Base-by-base conservation (phyloP, 352 stramenopile species). In the Globisporangium splendens region DNA sequence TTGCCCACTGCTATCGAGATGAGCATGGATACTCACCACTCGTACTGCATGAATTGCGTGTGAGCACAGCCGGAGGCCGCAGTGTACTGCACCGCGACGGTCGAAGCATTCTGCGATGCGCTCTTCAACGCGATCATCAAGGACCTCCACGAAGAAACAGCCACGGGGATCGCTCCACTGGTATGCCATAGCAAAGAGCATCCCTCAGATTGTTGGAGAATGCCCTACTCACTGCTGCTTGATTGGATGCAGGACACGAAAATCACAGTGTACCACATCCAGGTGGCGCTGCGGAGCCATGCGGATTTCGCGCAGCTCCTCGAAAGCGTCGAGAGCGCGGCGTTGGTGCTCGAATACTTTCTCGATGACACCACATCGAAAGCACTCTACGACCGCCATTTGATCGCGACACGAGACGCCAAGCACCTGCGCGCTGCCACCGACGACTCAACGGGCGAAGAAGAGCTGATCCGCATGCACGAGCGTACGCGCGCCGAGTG, bases 51-150 rank as follows among this genome's bases (percentile, higher is more conserved):
- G 50, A 18, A 18, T 43, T 44, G 3, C 48, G 14, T 17, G 10
- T 10, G 38, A 13, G 38, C 14, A 13, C 10, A 86, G 74, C 62
- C 70, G 20, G 77, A 87, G 44, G 70, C 77, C 21, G 77, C 77
- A 33, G 72, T 84, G 28, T 71, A 72, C 20, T 83, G 74, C 54
- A 84, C 77, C 1, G 71, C 77, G 48, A 73, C 62, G 3, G 74
- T 86, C 38, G 77, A 86, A 55, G 76, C 72, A 2, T 61, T 82
- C 54, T 86, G 77, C 59, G 62, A 81, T 54, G 65, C 64, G 48
- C 74, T 86, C 46, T 86, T 86, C 56, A 61, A 68, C 22, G 66
- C 68, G 48, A 63, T 77, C 28, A 65, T 84, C 59, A 75, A 77
- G 53, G 62, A 73, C 31, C 65, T 75, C 43, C 63, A 73, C 28